These are phyloP conservation scores for Tuber magnatum DNA, from an alignment of 495 filamentous ascomycete species.

Conservation along the genomic window DNA sequence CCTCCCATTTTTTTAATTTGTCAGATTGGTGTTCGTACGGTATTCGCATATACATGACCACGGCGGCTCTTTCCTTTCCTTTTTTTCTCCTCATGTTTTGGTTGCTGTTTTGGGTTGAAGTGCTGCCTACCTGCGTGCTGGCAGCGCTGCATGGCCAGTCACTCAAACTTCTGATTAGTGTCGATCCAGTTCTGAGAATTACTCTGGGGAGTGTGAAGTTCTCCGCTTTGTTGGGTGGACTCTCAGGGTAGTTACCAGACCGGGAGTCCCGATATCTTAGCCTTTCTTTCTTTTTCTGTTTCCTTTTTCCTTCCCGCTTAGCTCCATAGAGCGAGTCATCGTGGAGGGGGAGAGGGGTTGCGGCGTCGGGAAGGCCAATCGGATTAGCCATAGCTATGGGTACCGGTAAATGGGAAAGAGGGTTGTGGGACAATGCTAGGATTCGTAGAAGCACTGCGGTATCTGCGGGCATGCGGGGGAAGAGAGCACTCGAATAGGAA, in stretches of 20 bases:
- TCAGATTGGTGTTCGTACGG: background rate
- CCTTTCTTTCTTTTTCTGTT: background rate
- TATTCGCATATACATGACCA: background rate
- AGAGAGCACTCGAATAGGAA: background rate
- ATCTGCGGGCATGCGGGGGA: background rate
- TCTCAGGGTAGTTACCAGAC: background rate
- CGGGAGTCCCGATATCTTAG: background rate
- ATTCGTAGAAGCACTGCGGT: background rate
- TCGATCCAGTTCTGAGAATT: constrained; percentile 1
- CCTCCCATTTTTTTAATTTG: background rate
- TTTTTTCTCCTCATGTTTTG: background rate
- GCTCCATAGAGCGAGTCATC: background rate
- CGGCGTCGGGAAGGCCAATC: background rate
- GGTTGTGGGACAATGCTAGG: no score
- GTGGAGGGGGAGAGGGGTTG: background rate
- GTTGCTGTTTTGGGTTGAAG: background rate
- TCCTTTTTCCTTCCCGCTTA: background rate
- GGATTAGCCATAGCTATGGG: background rate
- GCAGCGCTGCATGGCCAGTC: background rate
- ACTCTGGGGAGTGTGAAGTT: background rate
- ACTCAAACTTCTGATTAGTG: background rate
- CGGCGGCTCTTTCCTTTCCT: background rate
- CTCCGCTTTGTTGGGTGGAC: no score
- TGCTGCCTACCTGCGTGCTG: background rate
- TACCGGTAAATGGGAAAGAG: no score